These are phyloP conservation scores for Lathyrus aphaca DNA, from an alignment of 306 rosid genomes.

Conservation along the genomic window DNA sequence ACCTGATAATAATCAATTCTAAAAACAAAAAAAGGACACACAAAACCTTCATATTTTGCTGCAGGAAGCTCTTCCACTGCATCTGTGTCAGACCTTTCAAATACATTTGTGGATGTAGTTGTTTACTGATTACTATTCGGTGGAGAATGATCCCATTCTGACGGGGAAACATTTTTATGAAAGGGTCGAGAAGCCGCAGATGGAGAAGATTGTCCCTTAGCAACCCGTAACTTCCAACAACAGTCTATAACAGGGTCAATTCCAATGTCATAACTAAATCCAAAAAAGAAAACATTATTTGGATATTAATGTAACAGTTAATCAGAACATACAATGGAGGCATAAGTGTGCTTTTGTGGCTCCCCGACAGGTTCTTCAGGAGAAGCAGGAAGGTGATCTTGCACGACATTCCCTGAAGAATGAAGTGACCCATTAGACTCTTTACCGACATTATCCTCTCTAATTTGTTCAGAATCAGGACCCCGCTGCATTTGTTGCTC, in stretches of 20 bases:
- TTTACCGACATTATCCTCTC: slow-evolving; percentile 59
- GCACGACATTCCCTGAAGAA: slow-evolving; percentile 52
- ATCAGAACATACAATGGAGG: slow-evolving; percentile 76
- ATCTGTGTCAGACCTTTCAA: slow-evolving; percentile 48
- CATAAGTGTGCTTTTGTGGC: slow-evolving; percentile 95
- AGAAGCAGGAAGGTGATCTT: slow-evolving; percentile 61
- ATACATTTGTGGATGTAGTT: slow-evolving; percentile 30
- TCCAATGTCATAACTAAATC: slow-evolving; percentile 25
- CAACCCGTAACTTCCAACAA: slow-evolving; percentile 73
- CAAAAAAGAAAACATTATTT: slow-evolving; percentile 25
- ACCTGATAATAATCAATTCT: slow-evolving; percentile 27
- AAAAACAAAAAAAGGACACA: slow-evolving; percentile 23
- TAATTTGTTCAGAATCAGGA: slow-evolving; percentile 59
- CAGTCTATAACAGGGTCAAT: slow-evolving; percentile 46
- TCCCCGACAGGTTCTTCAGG: slow-evolving; percentile 84
- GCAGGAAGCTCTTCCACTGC: slow-evolving; percentile 50
- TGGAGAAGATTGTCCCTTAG: slow-evolving; percentile 67
- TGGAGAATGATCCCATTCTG: slow-evolving; percentile 50
- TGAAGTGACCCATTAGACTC: slow-evolving; percentile 71
- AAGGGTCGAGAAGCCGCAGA: slow-evolving; percentile 45
- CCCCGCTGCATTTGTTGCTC: slow-evolving; percentile 70
- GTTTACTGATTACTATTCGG: slow-evolving; percentile 44
- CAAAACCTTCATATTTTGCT: slow-evolving; percentile 50
- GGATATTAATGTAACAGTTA: slow-evolving; percentile 19
- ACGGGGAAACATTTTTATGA: slow-evolving; percentile 43